Conservation (phyloP, 495 filamentous ascomycete species). For the Aspergillus incahuasiensis region DNA sequence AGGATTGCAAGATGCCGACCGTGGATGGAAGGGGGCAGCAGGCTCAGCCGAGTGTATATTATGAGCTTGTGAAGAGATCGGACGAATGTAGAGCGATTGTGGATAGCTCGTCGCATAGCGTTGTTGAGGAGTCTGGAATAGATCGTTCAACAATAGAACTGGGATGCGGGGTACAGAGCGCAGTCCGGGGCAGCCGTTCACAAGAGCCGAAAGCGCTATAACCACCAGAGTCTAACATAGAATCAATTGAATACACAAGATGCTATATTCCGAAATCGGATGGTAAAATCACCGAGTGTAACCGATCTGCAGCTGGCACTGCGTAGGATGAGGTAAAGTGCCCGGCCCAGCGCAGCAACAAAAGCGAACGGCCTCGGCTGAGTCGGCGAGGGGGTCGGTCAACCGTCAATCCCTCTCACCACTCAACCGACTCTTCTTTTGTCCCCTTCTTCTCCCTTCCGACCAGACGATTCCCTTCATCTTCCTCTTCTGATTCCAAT, state of each 20-base stretch:
- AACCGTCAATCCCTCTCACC: slow-evolving; percentile 5
- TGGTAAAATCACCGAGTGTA: slow-evolving; percentile 3
- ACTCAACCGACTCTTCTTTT: slow-evolving; percentile 11
- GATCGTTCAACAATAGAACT: no score
- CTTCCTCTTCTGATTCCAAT: slow-evolving; percentile 4
- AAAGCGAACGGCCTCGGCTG: slow-evolving; percentile 19
- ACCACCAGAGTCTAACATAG: background rate
- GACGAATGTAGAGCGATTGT: no score
- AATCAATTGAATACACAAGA: background rate
- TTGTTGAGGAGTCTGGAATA: no score
- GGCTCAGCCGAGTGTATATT: no score
- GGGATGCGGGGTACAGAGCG: background rate
- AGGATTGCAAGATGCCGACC: slow-evolving; percentile 13
- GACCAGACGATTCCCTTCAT: background rate
- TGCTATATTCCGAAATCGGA: slow-evolving; percentile 8
- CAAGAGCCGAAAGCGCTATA: slow-evolving; percentile 3
- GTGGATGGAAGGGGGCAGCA: background rate
- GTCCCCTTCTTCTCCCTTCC: slow-evolving; percentile 14
- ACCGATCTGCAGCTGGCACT: background rate
- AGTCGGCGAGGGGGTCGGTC: slow-evolving; percentile 12
- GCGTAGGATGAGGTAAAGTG: slow-evolving; percentile 7
- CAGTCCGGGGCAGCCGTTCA: background rate
- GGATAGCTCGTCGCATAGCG: no score
- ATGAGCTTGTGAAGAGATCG: no score
- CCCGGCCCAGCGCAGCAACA: slow-evolving; percentile 6